Base-by-base conservation (phyloP, 495 filamentous ascomycete species). In the Penicillium pancosmium region DNA sequence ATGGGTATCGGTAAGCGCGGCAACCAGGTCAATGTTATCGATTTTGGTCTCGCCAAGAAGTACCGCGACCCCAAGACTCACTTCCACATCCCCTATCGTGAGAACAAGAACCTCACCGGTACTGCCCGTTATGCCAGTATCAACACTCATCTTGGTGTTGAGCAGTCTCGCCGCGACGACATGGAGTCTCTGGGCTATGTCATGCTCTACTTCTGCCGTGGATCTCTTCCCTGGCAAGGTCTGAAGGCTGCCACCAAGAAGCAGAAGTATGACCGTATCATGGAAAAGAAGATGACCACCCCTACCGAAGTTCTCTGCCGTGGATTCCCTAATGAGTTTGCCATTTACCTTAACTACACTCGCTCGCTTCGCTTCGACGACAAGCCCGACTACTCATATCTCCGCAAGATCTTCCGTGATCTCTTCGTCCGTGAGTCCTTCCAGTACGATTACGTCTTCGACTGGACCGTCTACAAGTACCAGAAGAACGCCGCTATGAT, bases 231-330 rank as follows among this genome's bases (percentile, higher is more conserved):
- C 57, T 99, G 95, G 95, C 95, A 99, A 80, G 95, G 95, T 40
- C 83, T 99, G 49, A 99, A 99, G 86, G 95, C 95, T 82, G 95
- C 95, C 65, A 99, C 95, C 54, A 98, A 99, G 86, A 98, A 99
- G 88, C 94, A 99, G 82, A 99, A 98, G 79, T 98, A 99, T 70
- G 95, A 99, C 78, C 88, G 95, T 52, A 99, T 99, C 78, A 99
- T 98, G 95, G 95, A 99, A 84, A 99, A 99, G 88, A 99, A 99
- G 89, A 98, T 99, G 95, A 99, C 94, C 10, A 99, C 95, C 6
- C 94, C 95, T 16, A 99, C 95, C 65, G 95, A 99, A 70, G 94
- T 98, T 41, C 91, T 99, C 27, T 99, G 95, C 87, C 92, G 94
- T 73, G 94, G 93, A 54, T 98, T 99, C 80, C 95, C 95, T 65